Evolutionary conservation across 2,329 filamentous ascomycete genomes (phyloP).

Genomic region (Emergomyces orientalis): DNA sequence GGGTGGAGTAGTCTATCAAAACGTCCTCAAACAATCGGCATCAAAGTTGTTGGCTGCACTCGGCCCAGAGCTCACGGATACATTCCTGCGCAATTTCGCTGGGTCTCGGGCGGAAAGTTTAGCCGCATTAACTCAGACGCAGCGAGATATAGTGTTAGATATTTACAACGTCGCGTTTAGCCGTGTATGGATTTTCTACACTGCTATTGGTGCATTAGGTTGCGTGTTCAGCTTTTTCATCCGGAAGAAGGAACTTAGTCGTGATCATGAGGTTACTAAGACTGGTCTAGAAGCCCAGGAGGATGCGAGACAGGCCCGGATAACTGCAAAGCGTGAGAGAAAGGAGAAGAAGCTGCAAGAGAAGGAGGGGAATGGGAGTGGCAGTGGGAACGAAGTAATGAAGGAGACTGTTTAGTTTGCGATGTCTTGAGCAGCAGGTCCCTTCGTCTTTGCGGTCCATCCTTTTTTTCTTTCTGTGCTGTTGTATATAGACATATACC

Average conservation of each 20-base stretch:
- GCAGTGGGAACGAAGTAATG: not conserved
- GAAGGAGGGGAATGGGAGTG: not conserved
- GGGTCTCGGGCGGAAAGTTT: conserved; percentile 28
- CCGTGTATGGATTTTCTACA: conserved; percentile 45
- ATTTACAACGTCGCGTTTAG: conserved; percentile 38
- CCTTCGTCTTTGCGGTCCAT: not conserved
- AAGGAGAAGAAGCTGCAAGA: conserved; percentile 5
- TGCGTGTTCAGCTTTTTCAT: conserved; percentile 35
- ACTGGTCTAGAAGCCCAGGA: conserved; percentile 40
- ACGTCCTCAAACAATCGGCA: conserved; percentile 23
- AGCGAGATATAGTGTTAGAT: conserved; percentile 27
- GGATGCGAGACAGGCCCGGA: conserved; percentile 31
- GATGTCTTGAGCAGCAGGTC: not conserved
- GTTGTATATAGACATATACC: not conserved
- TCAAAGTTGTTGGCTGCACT: conserved; percentile 9
- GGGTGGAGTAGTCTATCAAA: conserved; percentile 44
- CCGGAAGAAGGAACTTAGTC: conserved; percentile 31
- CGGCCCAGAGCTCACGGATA: conserved; percentile 13
- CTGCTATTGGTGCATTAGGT: conserved; percentile 28
- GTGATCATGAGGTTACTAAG: conserved; percentile 35
- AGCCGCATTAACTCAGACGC: conserved; percentile 24
- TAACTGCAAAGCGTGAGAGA: conserved; percentile 8
- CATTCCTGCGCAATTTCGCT: conserved; percentile 13
- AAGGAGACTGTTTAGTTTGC: not conserved
- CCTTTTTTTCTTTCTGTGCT: not conserved